Conservation (phyloP, 2,329 filamentous ascomycete species). For the Colletotrichum truncatum region DNA sequence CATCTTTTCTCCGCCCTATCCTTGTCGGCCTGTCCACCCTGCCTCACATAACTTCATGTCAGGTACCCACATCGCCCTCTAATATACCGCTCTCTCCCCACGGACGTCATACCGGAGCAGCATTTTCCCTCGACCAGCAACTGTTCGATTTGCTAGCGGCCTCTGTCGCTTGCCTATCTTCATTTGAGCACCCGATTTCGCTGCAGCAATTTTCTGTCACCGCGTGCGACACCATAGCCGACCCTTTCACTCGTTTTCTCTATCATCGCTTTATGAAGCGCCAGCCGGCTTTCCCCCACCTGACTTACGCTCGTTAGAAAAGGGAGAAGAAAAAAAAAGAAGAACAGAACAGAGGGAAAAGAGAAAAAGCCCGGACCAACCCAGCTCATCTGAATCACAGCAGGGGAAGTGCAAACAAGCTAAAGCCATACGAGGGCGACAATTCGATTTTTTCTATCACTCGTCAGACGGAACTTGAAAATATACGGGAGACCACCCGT, state of each 20-base stretch:
- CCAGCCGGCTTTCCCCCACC: constrained; percentile 30
- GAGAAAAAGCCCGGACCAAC: neutral
- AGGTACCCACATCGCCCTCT: constrained; percentile 28
- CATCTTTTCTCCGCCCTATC: constrained; percentile 19
- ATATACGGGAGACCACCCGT: neutral
- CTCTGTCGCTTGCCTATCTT: constrained; percentile 14
- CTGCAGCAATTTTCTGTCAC: neutral
- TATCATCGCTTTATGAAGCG: constrained; percentile 22
- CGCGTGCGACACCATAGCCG: constrained; percentile 15
- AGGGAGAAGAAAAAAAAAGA: neutral
- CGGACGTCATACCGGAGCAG: constrained; percentile 27
- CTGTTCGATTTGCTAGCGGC: constrained; percentile 23
- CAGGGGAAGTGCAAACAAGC: neutral
- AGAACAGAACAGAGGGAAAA: too few species aligned
- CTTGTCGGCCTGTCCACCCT: constrained; percentile 24
- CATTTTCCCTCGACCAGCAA: constrained; percentile 8
- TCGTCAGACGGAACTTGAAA: constrained; percentile 17
- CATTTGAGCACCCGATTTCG: constrained; percentile 11
- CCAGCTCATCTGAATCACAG: neutral
- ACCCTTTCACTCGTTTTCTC: constrained; percentile 27
- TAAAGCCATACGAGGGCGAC: constrained; percentile 12
- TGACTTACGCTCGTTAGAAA: constrained; percentile 24
- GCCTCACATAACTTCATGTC: constrained; percentile 20
- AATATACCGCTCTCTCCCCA: constrained; percentile 30
- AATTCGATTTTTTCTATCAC: constrained; percentile 10